Evolutionary conservation across 2,329 filamentous ascomycete genomes (phyloP).

Genomic region (Beauveria sp.): DNA sequence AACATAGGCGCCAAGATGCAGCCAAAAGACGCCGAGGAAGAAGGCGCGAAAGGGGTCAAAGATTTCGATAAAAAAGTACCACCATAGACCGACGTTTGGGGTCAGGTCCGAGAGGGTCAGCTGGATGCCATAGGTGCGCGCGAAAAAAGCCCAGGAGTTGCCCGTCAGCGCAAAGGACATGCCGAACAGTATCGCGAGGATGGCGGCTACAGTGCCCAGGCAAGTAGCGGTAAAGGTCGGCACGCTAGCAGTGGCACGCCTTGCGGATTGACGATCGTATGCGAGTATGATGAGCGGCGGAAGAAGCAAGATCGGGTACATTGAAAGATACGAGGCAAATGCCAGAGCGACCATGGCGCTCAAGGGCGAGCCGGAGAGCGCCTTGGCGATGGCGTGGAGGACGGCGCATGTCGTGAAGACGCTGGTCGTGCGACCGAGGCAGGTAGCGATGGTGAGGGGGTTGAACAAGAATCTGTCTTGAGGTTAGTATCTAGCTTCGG

Average conservation of each 20-base stretch:
- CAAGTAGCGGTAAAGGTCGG: constrained; percentile 48
- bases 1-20: constrained; percentile 86
- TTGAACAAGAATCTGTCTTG: constrained; percentile 75
- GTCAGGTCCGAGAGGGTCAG: constrained; percentile 86
- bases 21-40: constrained; percentile 96
- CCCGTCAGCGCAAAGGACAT: constrained; percentile 68
- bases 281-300: constrained; percentile 74
- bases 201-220: constrained; percentile 43
- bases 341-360: constrained; percentile 79
- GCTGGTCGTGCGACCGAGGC: constrained; percentile 80
- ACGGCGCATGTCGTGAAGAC: constrained; percentile 86
- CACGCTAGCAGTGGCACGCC: constrained; percentile 28
- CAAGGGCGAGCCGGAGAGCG: constrained; percentile 63
- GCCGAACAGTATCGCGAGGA: constrained; percentile 55
- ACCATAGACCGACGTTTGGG: constrained; percentile 94
- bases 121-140: constrained; percentile 87
- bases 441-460: constrained; percentile 86
- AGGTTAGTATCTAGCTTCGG: constrained; percentile 6
- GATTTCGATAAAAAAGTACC: constrained; percentile 99
- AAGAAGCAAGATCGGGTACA: constrained; percentile 84
- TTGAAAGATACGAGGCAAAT: constrained; percentile 81
- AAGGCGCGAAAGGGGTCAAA: constrained; percentile 97
- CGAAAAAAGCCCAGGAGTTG: constrained; percentile 78
- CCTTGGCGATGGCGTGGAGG: constrained; percentile 74
- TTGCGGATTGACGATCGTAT: constrained; percentile 54